A percentile compares a stretch with the other conserved stretches of the same genome.
These are phyloP conservation scores for Raddia distichophylla DNA, from an alignment of 176 grass and related monocot species.

Conservation along the genomic window DNA sequence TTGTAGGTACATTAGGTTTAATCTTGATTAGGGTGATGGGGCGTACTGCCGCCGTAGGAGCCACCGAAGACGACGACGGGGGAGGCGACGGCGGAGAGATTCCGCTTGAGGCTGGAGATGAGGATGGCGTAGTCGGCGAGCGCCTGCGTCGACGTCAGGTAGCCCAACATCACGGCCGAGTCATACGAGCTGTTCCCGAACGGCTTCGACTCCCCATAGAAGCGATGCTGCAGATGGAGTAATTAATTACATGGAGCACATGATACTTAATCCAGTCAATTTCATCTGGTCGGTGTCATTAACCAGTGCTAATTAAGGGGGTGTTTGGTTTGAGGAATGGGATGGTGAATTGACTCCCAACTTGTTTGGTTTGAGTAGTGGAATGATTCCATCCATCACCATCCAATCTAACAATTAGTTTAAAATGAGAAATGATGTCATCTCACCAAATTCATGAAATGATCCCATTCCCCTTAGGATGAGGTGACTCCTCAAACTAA, in stretches of 20 bases:
- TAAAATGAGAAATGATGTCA: no score
- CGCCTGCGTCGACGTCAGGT: conserved; percentile 94
- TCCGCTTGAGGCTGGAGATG: conserved; percentile 80
- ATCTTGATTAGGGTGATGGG: background rate
- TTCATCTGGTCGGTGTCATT: background rate
- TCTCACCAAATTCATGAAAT: no score
- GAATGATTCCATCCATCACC: no score
- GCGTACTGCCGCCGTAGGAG: conserved; percentile 91
- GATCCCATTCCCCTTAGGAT: no score
- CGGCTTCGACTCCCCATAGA: conserved; percentile 91
- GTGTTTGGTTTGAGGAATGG: no score
- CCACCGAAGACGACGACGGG: conserved; percentile 92
- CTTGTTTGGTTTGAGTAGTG: no score
- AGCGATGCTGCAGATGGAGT: conserved; percentile 64
- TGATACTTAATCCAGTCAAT: no score
- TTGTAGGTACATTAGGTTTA: background rate
- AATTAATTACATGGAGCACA: background rate
- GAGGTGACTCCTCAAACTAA: no score
- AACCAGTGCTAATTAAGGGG: background rate
- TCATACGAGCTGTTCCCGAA: conserved; percentile 83
- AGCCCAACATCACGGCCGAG: conserved; percentile 62
- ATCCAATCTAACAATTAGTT: no score
- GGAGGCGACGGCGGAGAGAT: conserved; percentile 72
- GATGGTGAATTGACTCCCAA: no score
- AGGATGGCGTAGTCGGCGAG: conserved; percentile 88